These are phyloP conservation scores for Neltuma alba DNA, from an alignment of 306 rosid genomes.

Conservation along the genomic window DNA sequence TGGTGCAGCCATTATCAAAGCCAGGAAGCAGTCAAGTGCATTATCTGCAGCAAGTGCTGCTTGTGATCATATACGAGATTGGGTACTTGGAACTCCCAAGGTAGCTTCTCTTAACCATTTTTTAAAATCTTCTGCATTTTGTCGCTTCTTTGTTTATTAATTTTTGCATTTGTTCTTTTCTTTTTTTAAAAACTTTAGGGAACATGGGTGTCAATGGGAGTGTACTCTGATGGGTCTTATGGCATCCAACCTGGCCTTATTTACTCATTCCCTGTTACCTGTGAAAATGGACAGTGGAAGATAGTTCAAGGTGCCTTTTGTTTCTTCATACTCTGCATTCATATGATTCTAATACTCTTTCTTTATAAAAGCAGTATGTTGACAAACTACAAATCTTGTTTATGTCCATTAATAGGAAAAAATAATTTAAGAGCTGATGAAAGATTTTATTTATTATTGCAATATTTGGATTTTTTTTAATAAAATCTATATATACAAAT, in stretches of 20 bases:
- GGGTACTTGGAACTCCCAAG: conserved; percentile 77
- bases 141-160: conserved; percentile 10
- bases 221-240: conserved; percentile 90
- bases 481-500: too few species aligned
- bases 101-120: conserved; percentile 37
- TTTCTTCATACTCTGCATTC: not conserved
- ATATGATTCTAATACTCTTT: too few species aligned
- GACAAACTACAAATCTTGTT: too few species aligned
- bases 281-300: conserved; percentile 89
- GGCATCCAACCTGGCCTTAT: conserved; percentile 71
- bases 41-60: conserved; percentile 77
- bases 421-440: too few species aligned
- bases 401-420: too few species aligned
- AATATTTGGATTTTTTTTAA: too few species aligned
- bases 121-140: not conserved
- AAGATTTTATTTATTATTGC: too few species aligned
- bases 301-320: conserved; percentile 68
- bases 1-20: conserved; percentile 63
- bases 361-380: too few species aligned
- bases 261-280: conserved; percentile 91
- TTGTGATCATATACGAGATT: conserved; percentile 75
- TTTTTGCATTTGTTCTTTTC: conserved; percentile 23
- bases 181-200: conserved; percentile 51
- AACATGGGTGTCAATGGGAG: conserved; percentile 94
- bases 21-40: conserved; percentile 68